Evolutionary conservation across 202 grass and related monocot genomes (phyloP).

Genomic region (Setaria viridis): DNA sequence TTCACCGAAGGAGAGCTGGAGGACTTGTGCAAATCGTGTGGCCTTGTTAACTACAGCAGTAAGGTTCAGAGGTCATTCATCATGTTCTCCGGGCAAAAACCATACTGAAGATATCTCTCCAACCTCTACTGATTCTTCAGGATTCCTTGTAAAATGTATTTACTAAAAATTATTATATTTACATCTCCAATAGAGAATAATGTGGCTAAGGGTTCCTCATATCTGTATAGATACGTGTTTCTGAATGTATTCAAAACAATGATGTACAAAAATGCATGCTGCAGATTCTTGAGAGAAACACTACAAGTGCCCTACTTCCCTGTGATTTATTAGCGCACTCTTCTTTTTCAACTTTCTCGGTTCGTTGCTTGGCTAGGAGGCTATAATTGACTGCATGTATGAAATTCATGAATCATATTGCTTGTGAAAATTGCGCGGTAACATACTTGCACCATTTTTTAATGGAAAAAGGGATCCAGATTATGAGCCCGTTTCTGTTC

Average conservation of each 20-base stretch:
- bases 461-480: background rate
- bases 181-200: background rate
- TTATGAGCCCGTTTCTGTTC: background rate
- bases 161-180: background rate
- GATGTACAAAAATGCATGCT: background rate
- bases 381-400: background rate
- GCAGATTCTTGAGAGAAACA: background rate
- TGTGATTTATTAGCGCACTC: no score
- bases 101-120: conserved; percentile 30
- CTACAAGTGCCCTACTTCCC: background rate
- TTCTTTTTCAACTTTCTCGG: no score
- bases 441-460: background rate
- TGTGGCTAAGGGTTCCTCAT: background rate
- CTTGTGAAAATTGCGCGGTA: background rate
- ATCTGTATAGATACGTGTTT: background rate
- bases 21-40: conserved; percentile 89
- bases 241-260: background rate
- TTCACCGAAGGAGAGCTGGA: conserved; percentile 89
- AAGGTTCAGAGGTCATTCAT: conserved; percentile 87
- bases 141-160: background rate
- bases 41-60: conserved; percentile 82
- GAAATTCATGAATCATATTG: background rate
- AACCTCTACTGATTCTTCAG: background rate
- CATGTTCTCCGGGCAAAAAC: conserved; percentile 96
- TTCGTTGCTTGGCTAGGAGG: no score